A percentile compares a stretch with the other conserved stretches of the same genome.
Conservation (phyloP, 345 rosid species). For the Brassica incana region DNA sequence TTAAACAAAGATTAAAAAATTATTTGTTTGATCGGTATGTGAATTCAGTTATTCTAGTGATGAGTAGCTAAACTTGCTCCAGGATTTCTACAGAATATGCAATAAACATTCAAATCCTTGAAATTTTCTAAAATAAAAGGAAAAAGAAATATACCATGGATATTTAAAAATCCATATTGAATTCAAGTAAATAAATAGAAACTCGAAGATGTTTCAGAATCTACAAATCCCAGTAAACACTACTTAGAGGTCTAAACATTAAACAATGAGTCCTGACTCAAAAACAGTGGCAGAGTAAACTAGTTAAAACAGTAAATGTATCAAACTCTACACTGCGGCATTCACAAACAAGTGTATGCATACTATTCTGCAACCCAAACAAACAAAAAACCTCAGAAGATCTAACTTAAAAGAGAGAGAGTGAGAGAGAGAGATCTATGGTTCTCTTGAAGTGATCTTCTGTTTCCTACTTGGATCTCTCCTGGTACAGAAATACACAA, state of each 20-base stretch:
- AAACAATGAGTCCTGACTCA: neutral
- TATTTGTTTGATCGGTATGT: neutral
- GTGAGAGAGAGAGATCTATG: conserved; percentile 18
- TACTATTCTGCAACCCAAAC: conserved; percentile 6
- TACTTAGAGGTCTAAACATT: conserved; percentile 15
- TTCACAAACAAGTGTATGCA: conserved; percentile 10
- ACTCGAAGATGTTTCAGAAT: neutral
- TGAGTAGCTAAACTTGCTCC: neutral
- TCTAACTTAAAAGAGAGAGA: neutral
- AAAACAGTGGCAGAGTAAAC: neutral
- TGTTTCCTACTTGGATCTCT: conserved; percentile 38
- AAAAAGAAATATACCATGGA: neutral
- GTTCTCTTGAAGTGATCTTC: conserved; percentile 28
- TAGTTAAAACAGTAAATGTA: conserved; percentile 5
- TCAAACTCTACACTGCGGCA: conserved; percentile 25
- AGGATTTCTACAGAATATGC: neutral
- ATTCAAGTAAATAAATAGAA: neutral
- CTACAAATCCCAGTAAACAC: conserved; percentile 25
- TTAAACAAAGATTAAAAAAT: neutral
- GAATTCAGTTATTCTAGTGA: neutral
- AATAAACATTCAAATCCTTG: neutral
- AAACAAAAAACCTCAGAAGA: conserved; percentile 2
- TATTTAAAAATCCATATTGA: neutral
- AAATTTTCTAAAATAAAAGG: neutral
- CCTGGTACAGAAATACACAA: conserved; percentile 30